A percentile compares a stretch with the other conserved stretches of the same genome.
Conservation (phyloP, 2,329 filamentous ascomycete species). For the Sphaerulina populicola region DNA sequence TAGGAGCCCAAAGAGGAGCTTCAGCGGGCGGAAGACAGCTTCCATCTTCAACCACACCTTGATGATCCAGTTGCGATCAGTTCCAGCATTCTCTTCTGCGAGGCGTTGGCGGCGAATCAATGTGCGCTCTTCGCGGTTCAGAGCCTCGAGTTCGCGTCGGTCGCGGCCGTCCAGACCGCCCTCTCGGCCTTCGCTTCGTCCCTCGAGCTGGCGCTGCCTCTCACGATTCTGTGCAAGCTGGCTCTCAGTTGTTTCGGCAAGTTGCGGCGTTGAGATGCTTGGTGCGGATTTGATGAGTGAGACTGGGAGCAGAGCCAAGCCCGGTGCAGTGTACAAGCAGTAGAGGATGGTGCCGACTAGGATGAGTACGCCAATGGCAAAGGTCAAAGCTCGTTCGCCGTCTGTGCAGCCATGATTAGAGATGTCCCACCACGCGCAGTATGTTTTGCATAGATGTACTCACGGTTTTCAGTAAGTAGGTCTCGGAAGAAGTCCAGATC, state of each 20-base stretch:
- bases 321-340: constrained; percentile 77
- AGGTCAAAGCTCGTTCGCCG: constrained; percentile 85
- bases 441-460: constrained; percentile 28
- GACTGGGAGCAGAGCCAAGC: constrained; percentile 79
- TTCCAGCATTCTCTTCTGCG: constrained; percentile 70
- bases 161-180: constrained; percentile 76
- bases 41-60: constrained; percentile 70
- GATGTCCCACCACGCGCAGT: constrained; percentile 2
- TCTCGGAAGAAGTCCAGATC: constrained; percentile 89
- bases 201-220: constrained; percentile 81
- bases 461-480: constrained; percentile 70
- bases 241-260: constrained; percentile 67
- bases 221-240: constrained; percentile 83
- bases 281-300: constrained; percentile 88
- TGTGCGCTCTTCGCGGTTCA: constrained; percentile 85
- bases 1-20: constrained; percentile 74
- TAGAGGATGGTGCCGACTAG: constrained; percentile 81
- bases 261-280: constrained; percentile 69
- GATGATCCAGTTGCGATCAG: constrained; percentile 66
- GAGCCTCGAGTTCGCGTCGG: constrained; percentile 74
- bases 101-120: constrained; percentile 81
- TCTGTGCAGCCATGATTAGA: constrained; percentile 42
- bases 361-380: constrained; percentile 79
- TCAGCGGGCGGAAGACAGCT: constrained; percentile 76
- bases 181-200: constrained; percentile 67